Evolutionary conservation across 345 rosid genomes (phyloP), one percentile per base, ranked within the genome.

Genomic region (Arabidopsis suecica): DNA sequence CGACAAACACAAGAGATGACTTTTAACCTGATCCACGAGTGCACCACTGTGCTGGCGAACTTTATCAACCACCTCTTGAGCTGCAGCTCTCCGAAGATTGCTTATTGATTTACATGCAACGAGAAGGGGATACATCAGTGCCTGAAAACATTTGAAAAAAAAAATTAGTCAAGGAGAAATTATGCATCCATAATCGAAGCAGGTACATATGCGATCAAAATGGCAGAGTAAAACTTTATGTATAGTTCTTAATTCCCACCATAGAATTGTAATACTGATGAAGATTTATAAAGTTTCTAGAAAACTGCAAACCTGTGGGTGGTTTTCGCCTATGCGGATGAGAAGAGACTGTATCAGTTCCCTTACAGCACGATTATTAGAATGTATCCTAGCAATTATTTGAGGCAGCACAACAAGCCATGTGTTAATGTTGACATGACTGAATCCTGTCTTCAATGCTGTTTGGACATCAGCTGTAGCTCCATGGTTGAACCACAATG

Each of bases 21-120:
- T 40, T 63, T 48, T 58, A 45, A 95, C 99, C 96, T 95, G 98
- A 80, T 89, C 96, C 72, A 95, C 99, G 42, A 95, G 98, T 22
- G 71, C 74, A 69, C 97, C 98, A 83, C 97, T 92, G 75, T 90
- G 98, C 84, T 88, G 97, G 65, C 96, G 90, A 74, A 95, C 99
- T 88, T 88, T 88, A 74, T 95, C 96, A 62, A 95, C 98, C 75
- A 95, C 99, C 87, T 95, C 97, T 73, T 89, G 88, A 66, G 99
- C 99, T 22, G 99, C 98, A 59, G 96, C 97, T 84, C 83, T 88
- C 48, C 98, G 88, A 53, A 92, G 85, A 81, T 85, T 92, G 87
- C 99, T 95, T 75, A 92, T 88, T 66, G 99, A 95, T 87, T 95
- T 95, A 77, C 97, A 95, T 6, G 99, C 99, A 77, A 95, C 99